Conservation (phyloP, 2,329 filamentous ascomycete genomes). For the Monilinia polystroma region DNA sequence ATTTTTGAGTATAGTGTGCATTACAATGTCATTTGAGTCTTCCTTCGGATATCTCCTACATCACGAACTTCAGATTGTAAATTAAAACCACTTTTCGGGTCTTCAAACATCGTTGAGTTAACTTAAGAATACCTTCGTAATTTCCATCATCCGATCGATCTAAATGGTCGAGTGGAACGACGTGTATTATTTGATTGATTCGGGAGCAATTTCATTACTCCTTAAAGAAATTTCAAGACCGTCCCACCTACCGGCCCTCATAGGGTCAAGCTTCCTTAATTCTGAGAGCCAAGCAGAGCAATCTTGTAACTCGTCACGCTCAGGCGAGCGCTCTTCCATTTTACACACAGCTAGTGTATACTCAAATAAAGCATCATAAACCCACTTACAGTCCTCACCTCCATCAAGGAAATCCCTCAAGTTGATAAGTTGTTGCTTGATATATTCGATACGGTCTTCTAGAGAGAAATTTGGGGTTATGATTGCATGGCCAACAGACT, state of each 20-base stretch:
- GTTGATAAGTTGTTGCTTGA: slow-evolving; percentile 69
- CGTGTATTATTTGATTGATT: neutral
- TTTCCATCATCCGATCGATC: neutral
- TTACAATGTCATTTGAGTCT: neutral
- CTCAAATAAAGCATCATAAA: slow-evolving; percentile 82
- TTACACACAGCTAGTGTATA: slow-evolving; percentile 62
- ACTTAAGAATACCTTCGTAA: neutral
- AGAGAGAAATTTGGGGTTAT: slow-evolving; percentile 64
- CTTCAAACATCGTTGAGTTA: neutral
- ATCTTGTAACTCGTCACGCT: slow-evolving; percentile 43
- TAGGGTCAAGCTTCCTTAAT: slow-evolving; percentile 39
- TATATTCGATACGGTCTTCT: slow-evolving; percentile 62
- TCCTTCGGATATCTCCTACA: neutral
- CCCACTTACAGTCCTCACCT: slow-evolving; percentile 77
- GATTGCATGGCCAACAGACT: slow-evolving; percentile 49
- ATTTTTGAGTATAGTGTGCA: neutral
- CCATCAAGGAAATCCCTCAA: slow-evolving; percentile 65
- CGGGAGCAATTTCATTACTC: neutral
- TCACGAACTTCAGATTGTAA: neutral
- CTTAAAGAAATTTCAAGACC: slow-evolving; percentile 32
- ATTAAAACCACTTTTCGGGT: neutral
- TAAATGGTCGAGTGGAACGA: neutral
- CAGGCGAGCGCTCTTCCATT: slow-evolving; percentile 49
- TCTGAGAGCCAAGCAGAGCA: slow-evolving; percentile 37
- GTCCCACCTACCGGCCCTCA: slow-evolving; percentile 41